Conservation (phyloP, 768 basidiomycete species). For the Phylloporus sp. region DNA sequence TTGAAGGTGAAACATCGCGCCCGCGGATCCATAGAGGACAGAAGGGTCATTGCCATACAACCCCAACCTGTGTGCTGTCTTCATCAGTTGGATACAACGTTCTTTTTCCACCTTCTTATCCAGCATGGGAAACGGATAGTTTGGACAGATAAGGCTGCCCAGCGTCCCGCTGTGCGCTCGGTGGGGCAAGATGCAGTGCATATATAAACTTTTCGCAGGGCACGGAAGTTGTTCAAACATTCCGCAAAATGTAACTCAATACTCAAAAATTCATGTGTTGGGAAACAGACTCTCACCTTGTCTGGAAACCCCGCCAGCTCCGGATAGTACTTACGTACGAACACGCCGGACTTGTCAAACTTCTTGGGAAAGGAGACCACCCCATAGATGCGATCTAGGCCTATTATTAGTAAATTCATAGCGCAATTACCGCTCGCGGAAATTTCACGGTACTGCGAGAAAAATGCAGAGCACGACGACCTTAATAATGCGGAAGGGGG, state of each 20-base stretch:
- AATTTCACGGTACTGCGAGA: slow-evolving; percentile 27
- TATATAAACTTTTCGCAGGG: slow-evolving; percentile 1
- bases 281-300: slow-evolving; percentile 19
- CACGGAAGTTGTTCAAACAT: neutral
- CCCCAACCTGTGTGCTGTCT: slow-evolving; percentile 3
- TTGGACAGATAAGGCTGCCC: slow-evolving; percentile 6
- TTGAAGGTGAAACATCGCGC: slow-evolving; percentile 18
- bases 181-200: neutral
- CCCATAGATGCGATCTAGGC: slow-evolving; percentile 22
- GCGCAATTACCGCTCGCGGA: slow-evolving; percentile 28
- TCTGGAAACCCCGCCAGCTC: slow-evolving; percentile 18
- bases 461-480: slow-evolving; percentile 17
- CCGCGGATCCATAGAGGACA: slow-evolving; percentile 24
- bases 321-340: slow-evolving; percentile 25
- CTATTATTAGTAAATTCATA: slow-evolving; percentile 25
- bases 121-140: slow-evolving; percentile 9
- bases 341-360: slow-evolving; percentile 13
- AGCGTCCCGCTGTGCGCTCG: slow-evolving; percentile 1
- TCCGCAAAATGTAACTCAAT: slow-evolving; percentile 17
- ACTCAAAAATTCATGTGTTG: slow-evolving; percentile 10
- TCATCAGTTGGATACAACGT: slow-evolving; percentile 9
- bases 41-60: slow-evolving; percentile 19
- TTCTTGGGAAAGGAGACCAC: slow-evolving; percentile 17
- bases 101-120: slow-evolving; percentile 15
- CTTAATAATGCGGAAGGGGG: slow-evolving; percentile 3